Base-by-base conservation (phyloP, 2,329 filamentous ascomycete species). In the Raffaelea deltoideospora region DNA sequence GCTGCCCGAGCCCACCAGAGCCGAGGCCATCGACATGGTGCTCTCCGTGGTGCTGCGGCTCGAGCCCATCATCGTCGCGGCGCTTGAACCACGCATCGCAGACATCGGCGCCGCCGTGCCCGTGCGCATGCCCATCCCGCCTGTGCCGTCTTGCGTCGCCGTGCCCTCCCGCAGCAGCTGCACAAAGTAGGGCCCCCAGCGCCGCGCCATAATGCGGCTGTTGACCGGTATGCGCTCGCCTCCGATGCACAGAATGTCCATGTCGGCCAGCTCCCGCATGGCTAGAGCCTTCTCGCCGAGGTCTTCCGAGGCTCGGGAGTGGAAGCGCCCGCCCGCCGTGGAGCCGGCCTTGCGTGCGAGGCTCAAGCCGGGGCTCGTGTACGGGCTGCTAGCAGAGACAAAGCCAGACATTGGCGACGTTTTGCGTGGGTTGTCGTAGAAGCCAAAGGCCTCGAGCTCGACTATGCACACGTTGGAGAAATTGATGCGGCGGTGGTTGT, bases 391-490 rank as follows among this genome's bases (percentile, higher is more conserved):
- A 19, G 84, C 78, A 1, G 87, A 95, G 38, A 79, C 67, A 54
- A 90, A 95, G 10, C 77, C 80, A 1, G 86, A 92, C 48, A 84
- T 76, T 1, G 88, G 82, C 5, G 73, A 65, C 1, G 69, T 74
- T 53, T 79, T 81, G 44, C 87, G 75, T 10, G 90, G 87, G 53
- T 96, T 98, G 53, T 96, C 88, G 54, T 95, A 96, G 31, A 98
- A 76, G 1, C 90, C 90, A 61, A 96, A 98, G 0, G 90, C 87
- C 53, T 98, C 90, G 10, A 98, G 66, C 56, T 98, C 90, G 9
- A 98, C 88, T 68, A 96, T 81, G 55, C 90, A 96, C 21, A 96
- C 76, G 51, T 98, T 92, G 10, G 82, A 83, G 54, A 96, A 98
- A 57, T 98, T 98, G 58, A 98, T 92, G 20, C 90, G 79, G 10